Conservation (phyloP, 331 rosid genomes). For the Acacia concinna region DNA sequence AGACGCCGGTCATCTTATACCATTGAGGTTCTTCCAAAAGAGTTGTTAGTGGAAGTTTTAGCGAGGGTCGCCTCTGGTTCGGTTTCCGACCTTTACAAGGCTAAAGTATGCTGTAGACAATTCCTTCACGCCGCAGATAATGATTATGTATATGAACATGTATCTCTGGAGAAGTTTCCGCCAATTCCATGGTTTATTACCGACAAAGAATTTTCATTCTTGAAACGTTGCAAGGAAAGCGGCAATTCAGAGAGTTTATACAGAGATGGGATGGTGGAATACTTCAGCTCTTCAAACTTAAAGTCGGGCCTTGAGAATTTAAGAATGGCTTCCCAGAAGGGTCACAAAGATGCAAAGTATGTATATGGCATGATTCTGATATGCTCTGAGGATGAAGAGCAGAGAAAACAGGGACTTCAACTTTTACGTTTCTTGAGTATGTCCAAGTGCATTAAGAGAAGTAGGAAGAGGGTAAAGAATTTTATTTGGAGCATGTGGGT, state of each 20-base stretch:
- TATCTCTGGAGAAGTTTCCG: slow-evolving; percentile 31
- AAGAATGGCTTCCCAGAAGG: slow-evolving; percentile 33
- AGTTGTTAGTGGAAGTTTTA: slow-evolving; percentile 30
- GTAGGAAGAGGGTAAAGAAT: slow-evolving; percentile 31
- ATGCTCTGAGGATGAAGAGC: slow-evolving; percentile 15
- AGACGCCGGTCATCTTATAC: neutral
- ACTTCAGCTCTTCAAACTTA: neutral
- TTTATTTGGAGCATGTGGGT: slow-evolving; percentile 40
- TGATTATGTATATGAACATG: slow-evolving; percentile 26
- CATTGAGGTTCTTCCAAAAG: slow-evolving; percentile 32
- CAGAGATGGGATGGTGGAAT: slow-evolving; percentile 44
- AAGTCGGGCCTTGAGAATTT: slow-evolving; percentile 27
- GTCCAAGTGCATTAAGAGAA: slow-evolving; percentile 6
- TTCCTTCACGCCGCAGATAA: slow-evolving; percentile 31
- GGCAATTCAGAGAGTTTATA: slow-evolving; percentile 39
- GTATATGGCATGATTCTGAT: slow-evolving; percentile 42
- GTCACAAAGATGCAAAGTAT: slow-evolving; percentile 44
- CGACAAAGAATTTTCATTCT: slow-evolving; percentile 3
- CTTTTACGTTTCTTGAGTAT: slow-evolving; percentile 21
- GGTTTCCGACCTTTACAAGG: slow-evolving; percentile 26
- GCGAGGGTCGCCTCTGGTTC: slow-evolving; percentile 38
- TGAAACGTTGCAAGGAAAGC: slow-evolving; percentile 36
- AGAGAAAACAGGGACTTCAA: slow-evolving; percentile 31
- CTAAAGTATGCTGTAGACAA: slow-evolving; percentile 32
- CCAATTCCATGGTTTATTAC: slow-evolving; percentile 31